Percentiles rank a stretch among this genome's conserved stretches.
Conservation (phyloP, 2,329 filamentous ascomycete species). For the Pyricularia grisea region DNA sequence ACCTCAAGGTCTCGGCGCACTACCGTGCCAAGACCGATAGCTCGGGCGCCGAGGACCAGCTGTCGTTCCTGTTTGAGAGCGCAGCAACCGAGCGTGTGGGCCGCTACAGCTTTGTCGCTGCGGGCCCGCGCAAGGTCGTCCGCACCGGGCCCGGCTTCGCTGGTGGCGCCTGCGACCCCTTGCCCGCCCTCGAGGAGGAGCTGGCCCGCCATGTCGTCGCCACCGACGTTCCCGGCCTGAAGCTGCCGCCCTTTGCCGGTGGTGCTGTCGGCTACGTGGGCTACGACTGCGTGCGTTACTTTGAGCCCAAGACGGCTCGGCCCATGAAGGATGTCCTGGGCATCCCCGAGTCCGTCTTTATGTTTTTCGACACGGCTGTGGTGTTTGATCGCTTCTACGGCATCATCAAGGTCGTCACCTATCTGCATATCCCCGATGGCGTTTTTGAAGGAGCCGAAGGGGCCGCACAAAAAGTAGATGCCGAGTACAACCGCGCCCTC, state of each 20-base stretch:
- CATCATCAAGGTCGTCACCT: slow-evolving; percentile 87
- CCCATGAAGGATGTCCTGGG: slow-evolving; percentile 80
- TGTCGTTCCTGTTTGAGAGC: slow-evolving; percentile 90
- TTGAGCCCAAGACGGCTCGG: slow-evolving; percentile 91
- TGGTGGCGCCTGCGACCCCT: slow-evolving; percentile 72
- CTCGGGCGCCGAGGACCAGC: slow-evolving; percentile 9
- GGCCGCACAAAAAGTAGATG: slow-evolving; percentile 38
- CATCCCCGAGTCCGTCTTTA: slow-evolving; percentile 91
- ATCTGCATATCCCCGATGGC: slow-evolving; percentile 54
- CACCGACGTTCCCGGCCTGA: slow-evolving; percentile 71
- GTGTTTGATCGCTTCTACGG: slow-evolving; percentile 94
- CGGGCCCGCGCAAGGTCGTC: slow-evolving; percentile 69
- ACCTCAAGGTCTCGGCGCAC: slow-evolving; percentile 78
- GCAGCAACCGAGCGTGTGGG: slow-evolving; percentile 86
- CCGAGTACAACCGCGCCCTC: slow-evolving; percentile 61
- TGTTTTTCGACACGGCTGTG: slow-evolving; percentile 91
- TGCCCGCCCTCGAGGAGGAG: slow-evolving; percentile 74
- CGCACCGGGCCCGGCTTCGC: slow-evolving; percentile 75
- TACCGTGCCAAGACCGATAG: slow-evolving; percentile 43
- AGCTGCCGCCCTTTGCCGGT: slow-evolving; percentile 77
- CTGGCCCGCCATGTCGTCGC: slow-evolving; percentile 64
- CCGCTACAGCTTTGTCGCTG: slow-evolving; percentile 81
- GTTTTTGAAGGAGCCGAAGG: slow-evolving; percentile 14
- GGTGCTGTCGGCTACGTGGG: slow-evolving; percentile 95
- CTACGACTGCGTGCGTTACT: slow-evolving; percentile 88